Evolutionary conservation across 495 filamentous ascomycete species (phyloP).

Genomic region (Evernia prunastri): DNA sequence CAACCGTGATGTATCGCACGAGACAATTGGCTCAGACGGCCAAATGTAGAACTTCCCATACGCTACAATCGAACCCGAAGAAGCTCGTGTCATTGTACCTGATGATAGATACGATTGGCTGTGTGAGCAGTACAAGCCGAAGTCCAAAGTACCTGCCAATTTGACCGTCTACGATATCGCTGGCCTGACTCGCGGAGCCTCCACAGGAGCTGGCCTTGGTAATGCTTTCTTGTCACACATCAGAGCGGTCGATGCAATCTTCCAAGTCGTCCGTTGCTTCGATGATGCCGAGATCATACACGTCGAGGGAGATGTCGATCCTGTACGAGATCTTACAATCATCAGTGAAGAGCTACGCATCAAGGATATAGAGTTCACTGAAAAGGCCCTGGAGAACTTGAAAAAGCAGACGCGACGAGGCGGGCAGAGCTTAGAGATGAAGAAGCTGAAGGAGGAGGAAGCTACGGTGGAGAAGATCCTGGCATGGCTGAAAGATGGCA

Average conservation of each 20-base stretch:
- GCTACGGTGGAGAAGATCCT: constrained; percentile 85
- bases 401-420: constrained; percentile 91
- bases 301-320: constrained; percentile 97
- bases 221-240: constrained; percentile 99
- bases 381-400: constrained; percentile 84
- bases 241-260: constrained; percentile 98
- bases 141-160: constrained; percentile 91
- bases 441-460: constrained; percentile 93
- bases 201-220: constrained; percentile 93
- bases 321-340: constrained; percentile 86
- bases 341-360: constrained; percentile 94
- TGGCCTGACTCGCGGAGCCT: constrained; percentile 91
- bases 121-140: constrained; percentile 91
- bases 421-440: constrained; percentile 95
- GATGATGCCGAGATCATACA: constrained; percentile 99
- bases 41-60: constrained; percentile 83
- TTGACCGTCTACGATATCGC: constrained; percentile 99
- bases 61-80: constrained; percentile 98
- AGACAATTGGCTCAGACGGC: constrained; percentile 12
- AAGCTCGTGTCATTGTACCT: constrained; percentile 95
- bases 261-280: constrained; percentile 98
- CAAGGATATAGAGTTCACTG: constrained; percentile 98
- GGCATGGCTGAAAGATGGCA: constrained; percentile 71
- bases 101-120: constrained; percentile 96
- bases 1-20: neutral